Conservation (phyloP, 495 filamentous ascomycete species). For the Aspergillus homomorphus region DNA sequence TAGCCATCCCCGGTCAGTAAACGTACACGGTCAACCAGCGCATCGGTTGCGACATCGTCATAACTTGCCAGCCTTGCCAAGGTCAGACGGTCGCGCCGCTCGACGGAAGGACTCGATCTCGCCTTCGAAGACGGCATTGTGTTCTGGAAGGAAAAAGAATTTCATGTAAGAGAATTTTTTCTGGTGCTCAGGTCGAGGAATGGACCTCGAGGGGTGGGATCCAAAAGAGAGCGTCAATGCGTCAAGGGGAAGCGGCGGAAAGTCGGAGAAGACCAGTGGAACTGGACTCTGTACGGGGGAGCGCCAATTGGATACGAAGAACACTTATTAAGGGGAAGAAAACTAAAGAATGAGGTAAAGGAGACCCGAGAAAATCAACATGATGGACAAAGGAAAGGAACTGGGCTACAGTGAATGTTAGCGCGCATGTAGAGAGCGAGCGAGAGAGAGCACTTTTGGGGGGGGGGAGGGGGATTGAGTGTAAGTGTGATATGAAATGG, state of each 20-base stretch:
- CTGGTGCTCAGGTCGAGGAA: neutral
- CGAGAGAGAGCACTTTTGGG: too few species aligned
- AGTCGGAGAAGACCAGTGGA: constrained; percentile 4
- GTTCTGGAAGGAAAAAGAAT: constrained; percentile 4
- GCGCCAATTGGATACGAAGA: constrained; percentile 8
- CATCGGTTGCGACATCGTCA: constrained; percentile 95
- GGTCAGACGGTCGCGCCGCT: constrained; percentile 71
- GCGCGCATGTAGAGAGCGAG: constrained; percentile 8
- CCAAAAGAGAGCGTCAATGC: constrained; percentile 8
- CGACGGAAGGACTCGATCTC: constrained; percentile 37
- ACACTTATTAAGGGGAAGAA: constrained; percentile 4
- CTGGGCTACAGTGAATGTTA: constrained; percentile 14
- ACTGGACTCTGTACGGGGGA: neutral
- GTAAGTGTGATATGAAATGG: neutral
- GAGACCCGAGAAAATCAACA: constrained; percentile 1
- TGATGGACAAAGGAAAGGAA: constrained; percentile 9
- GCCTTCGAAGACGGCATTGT: constrained; percentile 45
- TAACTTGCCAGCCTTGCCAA: constrained; percentile 84
- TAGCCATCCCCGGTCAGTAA: constrained; percentile 5
- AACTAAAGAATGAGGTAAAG: constrained; percentile 10
- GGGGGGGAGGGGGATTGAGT: neutral
- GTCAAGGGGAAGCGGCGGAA: constrained; percentile 14
- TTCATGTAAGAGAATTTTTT: constrained; percentile 15
- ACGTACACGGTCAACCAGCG: constrained; percentile 89
- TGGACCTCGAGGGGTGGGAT: constrained; percentile 3